These are phyloP conservation scores for Celoporthe dispersa DNA, from an alignment of 2,329 filamentous ascomycete genomes.

Conservation along the genomic window DNA sequence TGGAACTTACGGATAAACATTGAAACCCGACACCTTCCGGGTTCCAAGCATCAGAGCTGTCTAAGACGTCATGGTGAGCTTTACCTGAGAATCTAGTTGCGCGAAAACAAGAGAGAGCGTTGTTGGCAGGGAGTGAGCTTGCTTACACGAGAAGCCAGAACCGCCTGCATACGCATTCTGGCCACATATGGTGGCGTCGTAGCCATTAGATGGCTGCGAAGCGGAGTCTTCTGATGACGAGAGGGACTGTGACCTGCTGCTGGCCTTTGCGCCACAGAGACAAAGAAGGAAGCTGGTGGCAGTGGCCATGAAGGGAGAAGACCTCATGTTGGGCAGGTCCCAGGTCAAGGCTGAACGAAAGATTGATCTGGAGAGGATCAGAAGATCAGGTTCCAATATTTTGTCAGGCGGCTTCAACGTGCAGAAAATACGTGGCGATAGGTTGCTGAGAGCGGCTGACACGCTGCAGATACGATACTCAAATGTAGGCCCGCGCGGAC, in stretches of 20 bases:
- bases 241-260: background rate
- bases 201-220: slow-evolving; percentile 29
- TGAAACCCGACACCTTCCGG: slow-evolving; percentile 36
- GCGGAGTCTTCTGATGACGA: background rate
- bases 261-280: slow-evolving; percentile 16
- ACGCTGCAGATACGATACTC: background rate
- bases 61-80: slow-evolving; percentile 30
- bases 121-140: too few species aligned
- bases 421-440: background rate
- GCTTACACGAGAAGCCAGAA: slow-evolving; percentile 23
- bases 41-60: slow-evolving; percentile 41
- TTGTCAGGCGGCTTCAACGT: background rate
- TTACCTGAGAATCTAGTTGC: background rate
- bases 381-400: background rate
- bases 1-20: slow-evolving; percentile 37
- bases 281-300: slow-evolving; percentile 30
- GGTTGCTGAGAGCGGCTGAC: background rate
- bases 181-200: slow-evolving; percentile 38
- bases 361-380: background rate
- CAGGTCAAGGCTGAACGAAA: background rate
- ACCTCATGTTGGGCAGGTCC: slow-evolving; percentile 13
- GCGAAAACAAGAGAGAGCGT: background rate
- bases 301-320: background rate
- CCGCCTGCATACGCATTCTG: slow-evolving; percentile 33
- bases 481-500: background rate